phyloP scores from a whole-genome alignment of 179 eudicot species.

The Spergularia azorica region DNA sequence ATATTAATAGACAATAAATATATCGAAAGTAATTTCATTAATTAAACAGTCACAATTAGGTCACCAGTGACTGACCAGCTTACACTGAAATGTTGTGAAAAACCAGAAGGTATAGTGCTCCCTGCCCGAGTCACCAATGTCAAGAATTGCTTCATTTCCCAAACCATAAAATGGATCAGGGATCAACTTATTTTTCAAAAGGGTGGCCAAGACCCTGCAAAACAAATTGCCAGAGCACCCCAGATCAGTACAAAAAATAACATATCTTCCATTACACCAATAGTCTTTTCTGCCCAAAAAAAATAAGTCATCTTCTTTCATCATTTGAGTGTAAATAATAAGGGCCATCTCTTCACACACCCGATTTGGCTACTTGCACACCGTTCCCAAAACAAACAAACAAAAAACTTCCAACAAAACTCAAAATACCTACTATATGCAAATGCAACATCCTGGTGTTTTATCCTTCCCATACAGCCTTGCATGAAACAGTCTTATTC shows the following conservation, averaged over 20 bases:
- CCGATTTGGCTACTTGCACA: too few species aligned
- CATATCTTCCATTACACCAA: too few species aligned
- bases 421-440: too few species aligned
- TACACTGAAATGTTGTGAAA: slow-evolving; percentile 74
- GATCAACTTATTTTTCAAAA: slow-evolving; percentile 68
- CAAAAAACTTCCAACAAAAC: too few species aligned
- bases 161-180: slow-evolving; percentile 96
- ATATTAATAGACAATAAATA: not conserved
- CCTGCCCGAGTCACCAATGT: slow-evolving; percentile 98
- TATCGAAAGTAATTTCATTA: not conserved
- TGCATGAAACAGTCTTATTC: too few species aligned
- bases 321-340: too few species aligned
- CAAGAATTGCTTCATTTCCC: slow-evolving; percentile 80
- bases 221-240: slow-evolving; percentile 12
- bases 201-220: slow-evolving; percentile 86
- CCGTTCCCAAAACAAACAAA: too few species aligned
- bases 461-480: not conserved
- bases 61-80: slow-evolving; percentile 55
- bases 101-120: slow-evolving; percentile 96
- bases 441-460: not conserved
- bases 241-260: not conserved
- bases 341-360: too few species aligned
- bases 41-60: not conserved
- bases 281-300: not conserved
- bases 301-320: not conserved